Percentiles rank a stretch among this genome's conserved stretches.
These are phyloP conservation scores for Arthrobotrys megalospora DNA, from an alignment of 2,329 filamentous ascomycete species.

Conservation along the genomic window DNA sequence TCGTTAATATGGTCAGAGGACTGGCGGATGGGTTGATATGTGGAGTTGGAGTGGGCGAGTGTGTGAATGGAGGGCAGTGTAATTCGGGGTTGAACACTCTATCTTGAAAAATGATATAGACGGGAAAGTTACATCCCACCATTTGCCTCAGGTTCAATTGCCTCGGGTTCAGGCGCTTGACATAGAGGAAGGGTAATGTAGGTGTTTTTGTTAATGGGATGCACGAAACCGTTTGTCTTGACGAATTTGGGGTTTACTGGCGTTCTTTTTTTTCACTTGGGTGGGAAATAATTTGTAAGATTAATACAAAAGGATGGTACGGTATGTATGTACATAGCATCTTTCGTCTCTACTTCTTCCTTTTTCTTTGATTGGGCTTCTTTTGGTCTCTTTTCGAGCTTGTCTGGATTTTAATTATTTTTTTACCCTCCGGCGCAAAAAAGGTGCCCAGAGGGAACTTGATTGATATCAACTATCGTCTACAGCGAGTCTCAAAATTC, in stretches of 20 bases:
- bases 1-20: slow-evolving; percentile 58
- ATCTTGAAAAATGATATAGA: slow-evolving; percentile 19
- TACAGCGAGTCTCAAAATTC: slow-evolving; percentile 8
- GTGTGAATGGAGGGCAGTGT: slow-evolving; percentile 49
- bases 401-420: background rate
- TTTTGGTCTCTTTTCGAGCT: background rate
- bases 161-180: slow-evolving; percentile 1
- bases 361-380: background rate
- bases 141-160: background rate
- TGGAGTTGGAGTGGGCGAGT: slow-evolving; percentile 57
- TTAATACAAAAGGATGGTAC: slow-evolving; percentile 11
- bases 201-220: slow-evolving; percentile 18
- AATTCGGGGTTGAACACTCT: slow-evolving; percentile 52
- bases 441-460: background rate
- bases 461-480: slow-evolving; percentile 16
- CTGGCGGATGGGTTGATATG: slow-evolving; percentile 50
- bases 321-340: slow-evolving; percentile 24
- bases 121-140: background rate
- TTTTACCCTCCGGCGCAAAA: slow-evolving; percentile 22
- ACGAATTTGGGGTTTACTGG: slow-evolving; percentile 35
- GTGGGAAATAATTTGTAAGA: slow-evolving; percentile 43
- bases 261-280: slow-evolving; percentile 19
- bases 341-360: background rate
- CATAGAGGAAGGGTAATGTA: slow-evolving; percentile 5
- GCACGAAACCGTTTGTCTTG: slow-evolving; percentile 27